Evolutionary conservation across 305 asterid genomes (phyloP).

Genomic region (Fraxinus floribunda): DNA sequence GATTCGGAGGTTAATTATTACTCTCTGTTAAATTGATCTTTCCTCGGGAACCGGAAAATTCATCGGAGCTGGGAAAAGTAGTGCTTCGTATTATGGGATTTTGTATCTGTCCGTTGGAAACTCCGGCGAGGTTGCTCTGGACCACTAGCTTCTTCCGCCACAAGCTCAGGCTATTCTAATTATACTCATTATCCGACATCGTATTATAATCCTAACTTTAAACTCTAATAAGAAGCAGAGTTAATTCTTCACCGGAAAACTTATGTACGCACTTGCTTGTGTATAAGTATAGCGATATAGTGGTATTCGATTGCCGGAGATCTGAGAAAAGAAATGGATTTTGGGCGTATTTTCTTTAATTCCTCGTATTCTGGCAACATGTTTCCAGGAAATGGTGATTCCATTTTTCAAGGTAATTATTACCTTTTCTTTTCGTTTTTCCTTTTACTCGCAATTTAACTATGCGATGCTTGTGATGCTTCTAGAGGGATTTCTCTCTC

Average conservation of each 20-base stretch:
- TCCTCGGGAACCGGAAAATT: conserved; percentile 23
- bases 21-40: not conserved
- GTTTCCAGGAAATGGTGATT: conserved; percentile 65
- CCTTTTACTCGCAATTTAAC: conserved; percentile 6
- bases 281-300: conserved; percentile 18
- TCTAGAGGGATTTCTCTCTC: not conserved
- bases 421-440: not conserved
- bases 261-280: not conserved
- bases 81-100: conserved; percentile 82
- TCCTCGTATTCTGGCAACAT: conserved; percentile 65
- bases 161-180: conserved; percentile 84
- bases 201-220: not conserved
- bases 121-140: conserved; percentile 97
- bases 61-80: conserved; percentile 55
- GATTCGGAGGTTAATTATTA: not conserved
- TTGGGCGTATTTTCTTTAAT: conserved; percentile 70
- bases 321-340: conserved; percentile 57
- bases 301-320: conserved; percentile 31
- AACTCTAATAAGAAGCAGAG: not conserved
- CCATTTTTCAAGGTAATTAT: conserved; percentile 64
- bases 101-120: conserved; percentile 83
- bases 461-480: not conserved
- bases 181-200: not conserved
- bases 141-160: conserved; percentile 99
- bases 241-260: not conserved